Evolutionary conservation across 306 rosid genomes (phyloP).

Genomic region (Castanea mollissima): DNA sequence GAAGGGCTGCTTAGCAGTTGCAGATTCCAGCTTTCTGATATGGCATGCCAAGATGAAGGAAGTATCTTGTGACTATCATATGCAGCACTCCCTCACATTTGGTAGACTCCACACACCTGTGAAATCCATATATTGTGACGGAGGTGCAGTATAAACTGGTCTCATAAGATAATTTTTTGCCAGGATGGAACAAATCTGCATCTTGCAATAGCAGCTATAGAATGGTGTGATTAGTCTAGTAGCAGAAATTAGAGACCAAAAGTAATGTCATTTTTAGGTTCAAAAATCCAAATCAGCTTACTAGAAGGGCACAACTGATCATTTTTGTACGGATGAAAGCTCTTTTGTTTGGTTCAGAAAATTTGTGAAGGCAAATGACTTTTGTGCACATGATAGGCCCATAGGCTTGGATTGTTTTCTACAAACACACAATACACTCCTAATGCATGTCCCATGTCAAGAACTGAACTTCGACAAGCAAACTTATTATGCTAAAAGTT

Average conservation of each 20-base stretch:
- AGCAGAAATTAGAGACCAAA: neutral
- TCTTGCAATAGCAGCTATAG: neutral
- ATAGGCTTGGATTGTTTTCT: neutral
- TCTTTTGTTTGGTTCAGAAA: neutral
- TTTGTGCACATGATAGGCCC: neutral
- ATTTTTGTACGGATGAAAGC: neutral
- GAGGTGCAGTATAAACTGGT: too few species aligned
- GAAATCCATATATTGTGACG: too few species aligned
- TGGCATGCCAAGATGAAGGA: neutral
- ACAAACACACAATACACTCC: constrained; percentile 6
- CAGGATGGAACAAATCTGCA: too few species aligned
- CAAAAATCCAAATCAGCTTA: neutral
- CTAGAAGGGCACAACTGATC: neutral
- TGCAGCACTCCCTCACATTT: too few species aligned
- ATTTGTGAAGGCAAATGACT: neutral
- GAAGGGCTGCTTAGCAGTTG: neutral
- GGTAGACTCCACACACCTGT: too few species aligned
- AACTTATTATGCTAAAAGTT: constrained; percentile 49
- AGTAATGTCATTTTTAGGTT: neutral
- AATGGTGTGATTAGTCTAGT: neutral
- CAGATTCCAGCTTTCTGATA: neutral
- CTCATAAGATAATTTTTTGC: too few species aligned
- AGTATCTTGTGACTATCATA: too few species aligned
- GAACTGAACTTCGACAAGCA: constrained; percentile 22
- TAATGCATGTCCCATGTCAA: constrained; percentile 7